Evolutionary conservation across 2,329 filamentous ascomycete genomes (phyloP).

Genomic region (Penicillium sp.): DNA sequence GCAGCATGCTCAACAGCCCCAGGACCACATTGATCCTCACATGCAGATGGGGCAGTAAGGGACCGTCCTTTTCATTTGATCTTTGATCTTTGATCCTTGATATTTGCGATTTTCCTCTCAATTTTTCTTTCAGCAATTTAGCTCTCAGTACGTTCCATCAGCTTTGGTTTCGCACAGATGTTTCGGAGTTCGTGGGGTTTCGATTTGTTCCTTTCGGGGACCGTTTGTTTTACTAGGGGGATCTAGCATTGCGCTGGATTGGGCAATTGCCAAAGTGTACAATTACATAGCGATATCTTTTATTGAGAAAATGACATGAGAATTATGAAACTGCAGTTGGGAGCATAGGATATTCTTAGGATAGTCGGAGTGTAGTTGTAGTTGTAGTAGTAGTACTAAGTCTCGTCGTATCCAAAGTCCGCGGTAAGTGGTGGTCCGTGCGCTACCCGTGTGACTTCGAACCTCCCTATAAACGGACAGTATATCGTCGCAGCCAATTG

Average conservation of each 20-base stretch:
- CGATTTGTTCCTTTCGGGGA: slow-evolving; percentile 13
- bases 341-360: neutral
- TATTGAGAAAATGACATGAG: neutral
- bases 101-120: neutral
- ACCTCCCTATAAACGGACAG: slow-evolving; percentile 7
- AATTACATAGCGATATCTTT: slow-evolving; percentile 11
- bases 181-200: slow-evolving; percentile 13
- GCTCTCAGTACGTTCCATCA: neutral
- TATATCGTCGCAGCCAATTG: slow-evolving; percentile 4
- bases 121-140: slow-evolving; percentile 1
- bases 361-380: neutral
- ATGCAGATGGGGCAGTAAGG: slow-evolving; percentile 38
- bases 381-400: neutral
- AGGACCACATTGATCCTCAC: slow-evolving; percentile 37
- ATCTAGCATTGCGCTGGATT: slow-evolving; percentile 7
- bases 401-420: no score
- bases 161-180: neutral
- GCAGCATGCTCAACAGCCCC: slow-evolving; percentile 26
- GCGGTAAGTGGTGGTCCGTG: slow-evolving; percentile 1
- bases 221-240: slow-evolving; percentile 10
- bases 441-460: slow-evolving; percentile 10
- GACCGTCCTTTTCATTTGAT: neutral
- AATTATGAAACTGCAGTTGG: neutral
- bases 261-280: slow-evolving; percentile 8
- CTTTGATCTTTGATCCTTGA: neutral